A percentile compares a stretch with the other conserved stretches of the same genome.
Evolutionary conservation across 116 monocot genomes (phyloP).

Genomic region (Phalaenopsis hybrid): DNA sequence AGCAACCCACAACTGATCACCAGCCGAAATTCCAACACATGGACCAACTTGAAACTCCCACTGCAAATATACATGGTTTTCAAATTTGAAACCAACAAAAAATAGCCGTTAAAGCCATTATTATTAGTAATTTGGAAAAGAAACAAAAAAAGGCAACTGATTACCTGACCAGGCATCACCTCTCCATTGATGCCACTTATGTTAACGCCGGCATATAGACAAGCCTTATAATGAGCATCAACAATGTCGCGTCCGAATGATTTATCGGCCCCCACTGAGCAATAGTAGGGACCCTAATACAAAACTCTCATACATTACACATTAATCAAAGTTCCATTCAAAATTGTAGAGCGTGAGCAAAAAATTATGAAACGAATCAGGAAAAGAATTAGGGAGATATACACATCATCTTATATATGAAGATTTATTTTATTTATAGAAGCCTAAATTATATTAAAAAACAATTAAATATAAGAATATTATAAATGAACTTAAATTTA

Average conservation of each 20-base stretch:
- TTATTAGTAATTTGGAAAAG: neutral
- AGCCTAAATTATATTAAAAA: neutral
- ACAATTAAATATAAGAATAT: neutral
- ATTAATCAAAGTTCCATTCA: neutral
- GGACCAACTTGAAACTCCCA: slow-evolving; percentile 58
- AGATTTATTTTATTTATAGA: neutral
- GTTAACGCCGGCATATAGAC: slow-evolving; percentile 91
- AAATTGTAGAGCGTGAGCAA: neutral
- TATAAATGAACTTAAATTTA: neutral
- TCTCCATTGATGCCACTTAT: slow-evolving; percentile 95
- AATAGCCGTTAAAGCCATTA: neutral
- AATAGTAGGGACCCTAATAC: slow-evolving; percentile 88
- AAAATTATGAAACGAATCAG: neutral
- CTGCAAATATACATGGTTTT: slow-evolving; percentile 11
- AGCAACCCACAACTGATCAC: slow-evolving; percentile 44
- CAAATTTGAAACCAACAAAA: neutral
- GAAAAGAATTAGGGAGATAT: neutral
- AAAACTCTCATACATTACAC: neutral
- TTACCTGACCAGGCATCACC: slow-evolving; percentile 95
- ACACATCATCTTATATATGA: neutral
- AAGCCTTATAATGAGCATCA: slow-evolving; percentile 96
- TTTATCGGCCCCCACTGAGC: slow-evolving; percentile 89
- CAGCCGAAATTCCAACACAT: slow-evolving; percentile 33
- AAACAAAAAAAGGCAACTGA: slow-evolving; percentile 5
- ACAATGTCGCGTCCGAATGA: slow-evolving; percentile 97